Evolutionary conservation across 345 rosid species (phyloP), one percentile per base, ranked within the genome.

Genomic region (Brassica rapa): DNA sequence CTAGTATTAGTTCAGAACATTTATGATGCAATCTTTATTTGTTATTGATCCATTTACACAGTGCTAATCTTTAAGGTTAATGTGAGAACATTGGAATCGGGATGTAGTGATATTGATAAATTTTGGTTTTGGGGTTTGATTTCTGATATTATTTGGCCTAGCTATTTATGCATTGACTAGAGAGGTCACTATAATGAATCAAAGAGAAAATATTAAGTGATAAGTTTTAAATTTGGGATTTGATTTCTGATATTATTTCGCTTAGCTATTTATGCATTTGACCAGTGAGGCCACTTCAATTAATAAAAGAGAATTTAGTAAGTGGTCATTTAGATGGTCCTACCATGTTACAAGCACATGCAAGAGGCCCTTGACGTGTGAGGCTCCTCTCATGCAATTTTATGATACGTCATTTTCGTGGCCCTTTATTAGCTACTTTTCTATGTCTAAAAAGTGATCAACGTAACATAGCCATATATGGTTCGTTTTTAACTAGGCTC

Each of bases 321-420:
- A 25, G 61, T 33, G 29, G 74, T 8, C 9, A 69, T 41, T 11
- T 37, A 8, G 41, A 19, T 59, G 73, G 70, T 16, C 82, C 82
- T 79, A 79, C 70, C 82, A 79, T 79, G 82, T 79, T 79, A 79
- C 56, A 39, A 61, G 74, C 82, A 79, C 82, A 79, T 73, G 74
- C 57, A 61, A 72, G 62, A 59, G 60, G 59, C 15, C 51, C 19
- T 73, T 25, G 56, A 79, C 78, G 78, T 73, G 67, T 67, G 66
- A 33, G 12, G 59, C 59, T 72, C 14, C 59, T 43, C 77, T 67
- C 82, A 67, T 67, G 82, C 78, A 68, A 49, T 32, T 61, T 67
- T 24, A 19, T 67, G 46, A 73, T 79, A 73, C 74, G 78, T 79
- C 82, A 67, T 16, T 67, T 67, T 79, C 82, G 5, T 73, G 78